These are phyloP conservation scores for Porphyrellus cyaneotinctus DNA, from an alignment of 768 basidiomycete genomes.

Conservation along the genomic window DNA sequence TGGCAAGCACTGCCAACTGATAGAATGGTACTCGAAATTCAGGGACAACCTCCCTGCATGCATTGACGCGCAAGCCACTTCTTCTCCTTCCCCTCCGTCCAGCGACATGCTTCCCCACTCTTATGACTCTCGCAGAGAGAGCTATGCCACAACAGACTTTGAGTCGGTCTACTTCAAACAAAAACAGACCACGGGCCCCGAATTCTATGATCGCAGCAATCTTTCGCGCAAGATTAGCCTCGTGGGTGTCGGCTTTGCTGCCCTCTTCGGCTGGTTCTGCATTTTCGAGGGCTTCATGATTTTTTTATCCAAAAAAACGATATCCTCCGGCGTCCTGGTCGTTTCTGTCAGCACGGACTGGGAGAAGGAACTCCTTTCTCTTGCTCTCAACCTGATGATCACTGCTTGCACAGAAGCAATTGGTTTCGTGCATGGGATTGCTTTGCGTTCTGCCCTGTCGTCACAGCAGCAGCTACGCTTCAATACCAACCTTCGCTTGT, in stretches of 20 bases:
- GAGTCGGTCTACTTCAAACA: constrained; percentile 20
- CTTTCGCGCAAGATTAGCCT: constrained; percentile 23
- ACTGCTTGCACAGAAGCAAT: constrained; percentile 28
- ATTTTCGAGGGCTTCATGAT: constrained; percentile 23
- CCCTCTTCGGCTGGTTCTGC: constrained; percentile 22
- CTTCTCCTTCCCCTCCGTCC: background rate
- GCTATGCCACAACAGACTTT: constrained; percentile 13
- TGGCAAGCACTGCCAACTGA: background rate
- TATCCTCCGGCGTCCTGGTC: constrained; percentile 25
- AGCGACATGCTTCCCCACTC: constrained; percentile 4
- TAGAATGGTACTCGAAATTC: background rate
- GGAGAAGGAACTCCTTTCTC: constrained; percentile 20
- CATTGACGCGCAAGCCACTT: background rate
- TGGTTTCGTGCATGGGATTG: constrained; percentile 26
- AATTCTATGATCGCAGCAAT: constrained; percentile 29
- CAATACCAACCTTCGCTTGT: constrained; percentile 30
- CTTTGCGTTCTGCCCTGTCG: constrained; percentile 27
- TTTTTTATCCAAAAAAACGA: constrained; percentile 17
- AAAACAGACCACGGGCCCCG: constrained; percentile 21
- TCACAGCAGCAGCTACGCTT: constrained; percentile 23
- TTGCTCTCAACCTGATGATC: constrained; percentile 28
- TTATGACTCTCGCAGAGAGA: constrained; percentile 3
- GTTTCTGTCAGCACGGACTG: constrained; percentile 9
- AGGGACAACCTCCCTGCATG: constrained; percentile 1
- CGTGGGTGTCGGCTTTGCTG: constrained; percentile 21